Evolutionary conservation across 495 filamentous ascomycete genomes (phyloP), one percentile per base, ranked within the genome.

Genomic region (Podospora pseudocomata): DNA sequence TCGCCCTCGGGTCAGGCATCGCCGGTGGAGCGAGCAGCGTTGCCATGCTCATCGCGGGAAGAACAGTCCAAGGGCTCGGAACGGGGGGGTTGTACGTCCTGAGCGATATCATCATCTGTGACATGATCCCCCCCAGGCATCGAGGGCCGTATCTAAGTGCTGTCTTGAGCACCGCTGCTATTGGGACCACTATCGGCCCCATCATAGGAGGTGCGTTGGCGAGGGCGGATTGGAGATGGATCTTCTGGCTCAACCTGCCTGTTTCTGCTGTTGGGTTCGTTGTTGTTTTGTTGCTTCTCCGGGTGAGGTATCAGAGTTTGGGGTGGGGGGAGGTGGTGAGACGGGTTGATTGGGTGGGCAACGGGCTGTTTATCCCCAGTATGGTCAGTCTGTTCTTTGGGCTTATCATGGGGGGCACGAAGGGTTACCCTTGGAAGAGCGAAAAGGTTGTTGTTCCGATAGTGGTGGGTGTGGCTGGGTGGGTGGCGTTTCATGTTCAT

Each of bases 21-120:
- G 66, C 73, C 26, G 79, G 80, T 3, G 70, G 71, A 6, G 77
- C 81, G 1, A 71, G 66, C 1, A 72, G 53, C 58, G 73, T 74
- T 6, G 68, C 69, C 11, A 92, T 92, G 86, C 81, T 96, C 60
- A 85, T 96, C 60, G 84, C 84, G 0, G 92, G 90, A 32, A 81
- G 93, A 71, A 86, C 88, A 0, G 80, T 97, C 49, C 92, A 96
- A 74, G 93, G 93, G 63, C 77, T 90, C 27, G 93, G 92, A 18
- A 90, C 88, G 61, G 91, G 90, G 65, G 93, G 93, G 1, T 83
- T 94, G 58, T 82, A 91, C 28, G 86, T 90, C 19, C 75, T 95
- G 65, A 86, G 88, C 32, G 92, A 96, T 72, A 92, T 95, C 58
- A 71, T 78, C 58, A 88, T 71, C 61, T 86, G 86, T 16, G 93